A percentile compares a stretch with the other conserved stretches of the same genome.
These are phyloP conservation scores for Plantago ovata DNA, from an alignment of 257 asterid species.

Conservation along the genomic window DNA sequence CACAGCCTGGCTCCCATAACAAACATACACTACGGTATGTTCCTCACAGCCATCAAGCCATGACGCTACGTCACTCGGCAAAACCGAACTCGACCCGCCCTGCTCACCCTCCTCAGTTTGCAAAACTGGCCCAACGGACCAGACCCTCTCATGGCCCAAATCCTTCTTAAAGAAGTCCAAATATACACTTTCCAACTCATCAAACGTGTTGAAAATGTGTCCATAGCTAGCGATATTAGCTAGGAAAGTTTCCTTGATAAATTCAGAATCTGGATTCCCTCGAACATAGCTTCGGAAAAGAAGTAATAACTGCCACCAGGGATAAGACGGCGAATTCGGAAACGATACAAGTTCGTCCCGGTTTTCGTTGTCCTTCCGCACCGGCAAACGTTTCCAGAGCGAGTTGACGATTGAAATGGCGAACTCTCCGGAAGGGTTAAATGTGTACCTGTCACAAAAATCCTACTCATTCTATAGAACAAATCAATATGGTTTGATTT, in stretches of 20 bases:
- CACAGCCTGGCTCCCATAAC: slow-evolving; percentile 80
- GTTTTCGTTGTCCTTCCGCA: slow-evolving; percentile 18
- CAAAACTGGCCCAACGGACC: slow-evolving; percentile 68
- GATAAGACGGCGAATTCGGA: slow-evolving; percentile 46
- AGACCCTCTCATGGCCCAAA: slow-evolving; percentile 52
- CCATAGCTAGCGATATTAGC: slow-evolving; percentile 44
- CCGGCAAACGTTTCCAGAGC: slow-evolving; percentile 52
- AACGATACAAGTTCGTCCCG: slow-evolving; percentile 31
- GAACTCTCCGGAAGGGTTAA: slow-evolving; percentile 58
- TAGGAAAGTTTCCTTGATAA: slow-evolving; percentile 25
- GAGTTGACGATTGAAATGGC: slow-evolving; percentile 33
- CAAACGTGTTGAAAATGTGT: slow-evolving; percentile 47
- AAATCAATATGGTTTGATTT: too few species aligned
- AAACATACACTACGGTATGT: slow-evolving; percentile 47
- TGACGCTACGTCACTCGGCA: slow-evolving; percentile 21
- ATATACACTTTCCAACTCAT: slow-evolving; percentile 37
- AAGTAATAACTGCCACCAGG: slow-evolving; percentile 81
- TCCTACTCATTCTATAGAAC: too few species aligned
- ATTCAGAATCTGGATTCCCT: slow-evolving; percentile 45
- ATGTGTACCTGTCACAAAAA: too few species aligned
- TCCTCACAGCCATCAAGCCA: slow-evolving; percentile 61
- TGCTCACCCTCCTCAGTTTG: slow-evolving; percentile 37
- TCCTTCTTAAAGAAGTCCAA: slow-evolving; percentile 33
- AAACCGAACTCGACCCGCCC: slow-evolving; percentile 44
- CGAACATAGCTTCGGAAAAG: slow-evolving; percentile 35